Base-by-base conservation (phyloP, 257 asterid species). In the Solanum pimpinellifolium region DNA sequence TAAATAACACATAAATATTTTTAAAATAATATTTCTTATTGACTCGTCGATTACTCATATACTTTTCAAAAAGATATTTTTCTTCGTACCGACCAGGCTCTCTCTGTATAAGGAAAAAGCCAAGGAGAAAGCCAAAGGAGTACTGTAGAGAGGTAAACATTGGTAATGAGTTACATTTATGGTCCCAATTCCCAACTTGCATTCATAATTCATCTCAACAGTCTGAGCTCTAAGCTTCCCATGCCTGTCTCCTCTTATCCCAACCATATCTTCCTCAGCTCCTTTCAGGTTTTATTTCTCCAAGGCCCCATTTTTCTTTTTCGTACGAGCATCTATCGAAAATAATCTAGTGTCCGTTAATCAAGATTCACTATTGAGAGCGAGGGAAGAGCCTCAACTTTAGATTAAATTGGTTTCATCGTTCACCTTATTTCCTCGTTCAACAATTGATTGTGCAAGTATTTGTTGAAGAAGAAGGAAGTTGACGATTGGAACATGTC, bases 101-200 rank as follows among this genome's bases (percentile, higher is more conserved):
- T 33, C 5, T 31, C 0, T 4, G 8, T 8, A 11, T 65, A 8
- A 16, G 2, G 4, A 68, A 69, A 68, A 65, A 47, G 81, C 16
- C 78, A 85, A 27, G 46, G 31, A 12, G 39, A 49, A 69, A 76
- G 88, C 39, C 81, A 81, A 81, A 88, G 68, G 59, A 47, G 76
- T 46, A 41, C 78, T 46, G 5, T 25, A 84, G 68, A 18, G 74
- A 23, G 5, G 84, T 70, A 70, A n/a, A 7, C 42, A 70, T 31
- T 16, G 65, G 84, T 25, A 77, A n/a, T 44, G 44, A 74, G 65
- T 35, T 66, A n/a, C 65, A 46, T 77, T 49, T 37, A 84, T 89
- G 89, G 83, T 69, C 89, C 89, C 86, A 74, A 88, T 42, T 78
- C 73, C 85, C 85, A 81, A 49, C 46, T 47, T 49, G 69, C 5